Percentiles rank a stretch among this genome's conserved stretches.
Conservation (phyloP, 306 rosid genomes). For the Spatholobus suberectus region DNA sequence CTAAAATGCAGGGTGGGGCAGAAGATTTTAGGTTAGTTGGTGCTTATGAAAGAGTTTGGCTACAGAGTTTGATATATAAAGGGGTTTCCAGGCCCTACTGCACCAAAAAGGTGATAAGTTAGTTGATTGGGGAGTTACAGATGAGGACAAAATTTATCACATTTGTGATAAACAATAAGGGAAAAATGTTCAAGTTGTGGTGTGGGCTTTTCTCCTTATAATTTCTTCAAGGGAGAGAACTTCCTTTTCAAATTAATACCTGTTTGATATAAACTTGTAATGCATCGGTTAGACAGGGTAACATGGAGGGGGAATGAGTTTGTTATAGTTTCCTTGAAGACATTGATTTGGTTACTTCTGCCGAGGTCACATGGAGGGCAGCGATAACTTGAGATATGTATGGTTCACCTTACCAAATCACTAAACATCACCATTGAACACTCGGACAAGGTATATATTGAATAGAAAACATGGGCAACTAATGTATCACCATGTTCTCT, state of each 20-base stretch:
- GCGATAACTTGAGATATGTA: constrained; percentile 31
- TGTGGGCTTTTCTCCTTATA: constrained; percentile 3
- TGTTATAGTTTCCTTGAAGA: constrained; percentile 22
- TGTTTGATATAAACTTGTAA: constrained; percentile 24
- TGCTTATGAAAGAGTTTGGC: constrained; percentile 43
- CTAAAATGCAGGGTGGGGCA: constrained; percentile 48
- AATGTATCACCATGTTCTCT: constrained; percentile 27
- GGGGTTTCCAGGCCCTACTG: constrained; percentile 52
- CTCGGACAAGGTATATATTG: constrained; percentile 40
- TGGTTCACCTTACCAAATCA: constrained; percentile 36
- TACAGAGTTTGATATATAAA: constrained; percentile 53
- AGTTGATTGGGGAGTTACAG: constrained; percentile 60
- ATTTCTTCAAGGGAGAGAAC: constrained; percentile 23
- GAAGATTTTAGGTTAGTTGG: constrained; percentile 38
- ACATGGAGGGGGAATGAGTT: constrained; percentile 8
- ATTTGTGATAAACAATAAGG: constrained; percentile 31
- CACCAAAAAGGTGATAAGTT: constrained; percentile 53
- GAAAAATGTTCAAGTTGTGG: constrained; percentile 25
- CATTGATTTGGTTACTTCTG: constrained; percentile 30
- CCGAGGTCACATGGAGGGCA: constrained; percentile 16
- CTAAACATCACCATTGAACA: constrained; percentile 24
- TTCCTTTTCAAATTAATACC: constrained; percentile 26
- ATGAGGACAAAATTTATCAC: constrained; percentile 46
- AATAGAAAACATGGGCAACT: constrained; percentile 30
- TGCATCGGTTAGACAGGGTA: constrained; percentile 24